Evolutionary conservation across 2,329 filamentous ascomycete species (phyloP), one percentile per base, ranked within the genome.

Genomic region (Beauveria bassiana): DNA sequence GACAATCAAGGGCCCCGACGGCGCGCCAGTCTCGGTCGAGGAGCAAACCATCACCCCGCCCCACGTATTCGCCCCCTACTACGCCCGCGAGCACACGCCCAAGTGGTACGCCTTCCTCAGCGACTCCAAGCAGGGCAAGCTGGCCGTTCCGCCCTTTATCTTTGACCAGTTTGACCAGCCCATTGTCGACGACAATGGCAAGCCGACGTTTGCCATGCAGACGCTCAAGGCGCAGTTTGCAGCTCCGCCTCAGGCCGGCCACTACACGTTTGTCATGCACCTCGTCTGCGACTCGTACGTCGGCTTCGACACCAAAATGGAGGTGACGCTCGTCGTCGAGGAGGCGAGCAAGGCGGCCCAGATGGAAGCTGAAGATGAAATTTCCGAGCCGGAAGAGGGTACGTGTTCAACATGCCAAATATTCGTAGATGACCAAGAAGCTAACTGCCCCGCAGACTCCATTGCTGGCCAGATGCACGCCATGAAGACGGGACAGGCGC

Each of bases 311-410:
- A 89, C 88, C 55, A 95, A 92, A 81, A 86, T 91, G 81, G 91
- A 97, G 70, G 91, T 96, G 31, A 92, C 90, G 1, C 81, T 99
- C 59, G 84, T 89, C 31, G 91, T 99, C 9, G 92, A 96, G 70
- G 93, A 98, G 69, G 87, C 90, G 40, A 89, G 85, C 74, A 95
- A 93, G 77, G 93, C 91, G 5, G 88, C 85, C 22, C 84, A 88
- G 67, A 87, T 96, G 71, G 84, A 85, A 58, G 89, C 87, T 53
- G 92, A 97, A 67, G 95, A 96, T 69, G 95, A 99, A 63, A 99
- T 99, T 67, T 96, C 91, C 72, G 95, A 99, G 74, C 95, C 96
- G 42, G 95, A 98, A 65, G 95, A 99, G 81, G 95, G 95, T 96
- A 82, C 80, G 87, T 46, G n/a, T 42, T 22, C 14, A 18, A 38